Base-by-base conservation (phyloP, 2,329 filamentous ascomycete species). In the Epichloe baconii region DNA sequence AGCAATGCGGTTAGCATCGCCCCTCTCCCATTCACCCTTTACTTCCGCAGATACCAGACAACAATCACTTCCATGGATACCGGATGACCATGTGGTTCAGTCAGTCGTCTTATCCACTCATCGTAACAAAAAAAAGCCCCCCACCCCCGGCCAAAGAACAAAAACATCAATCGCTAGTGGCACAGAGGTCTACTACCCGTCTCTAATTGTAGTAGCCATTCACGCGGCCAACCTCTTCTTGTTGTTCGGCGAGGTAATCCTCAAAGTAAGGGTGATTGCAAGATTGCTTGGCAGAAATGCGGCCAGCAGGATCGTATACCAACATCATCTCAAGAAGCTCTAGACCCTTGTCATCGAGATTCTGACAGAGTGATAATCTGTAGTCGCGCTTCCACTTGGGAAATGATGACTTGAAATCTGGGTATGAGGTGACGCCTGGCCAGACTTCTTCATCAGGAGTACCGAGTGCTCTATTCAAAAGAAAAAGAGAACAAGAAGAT, bases 361-460 rank as follows among this genome's bases (percentile, higher is more conserved):
- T 83, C 43, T 79, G 78, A 61, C 89, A 86, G 37, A 93, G 74
- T 31, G 79, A 71, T 47, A 75, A 73, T 23, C 77, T 75, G 53
- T 78, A 75, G 62, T 89, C 84, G 52, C 87, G 81, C 60, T 78
- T 76, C 89, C 89, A 95, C 71, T 94, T 94, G 57, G 89, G 89
- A 70, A 95, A 95, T 3, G 86, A 90, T 31, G 85, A 68, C 70
- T 95, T 95, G 77, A 89, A 95, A 68, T 95, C 90, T 42, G 89
- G 89, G 71, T 94, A 94, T 7, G 86, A 89, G n/a, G 88, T 93
- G 53, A 95, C 88, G 54, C 89, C 89, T 35, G 89, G 89, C 89
- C 89, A 95, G 53, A 81, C 76, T 7, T 80, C 75, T 64, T 95
- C 89, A 50, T 81, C 80, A 3, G 89, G 89, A 4, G 90, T 95